Percentiles rank a stretch among this genome's conserved stretches.
Conservation (phyloP, 2,329 filamentous ascomycete genomes). For the Whalleya microplaca region DNA sequence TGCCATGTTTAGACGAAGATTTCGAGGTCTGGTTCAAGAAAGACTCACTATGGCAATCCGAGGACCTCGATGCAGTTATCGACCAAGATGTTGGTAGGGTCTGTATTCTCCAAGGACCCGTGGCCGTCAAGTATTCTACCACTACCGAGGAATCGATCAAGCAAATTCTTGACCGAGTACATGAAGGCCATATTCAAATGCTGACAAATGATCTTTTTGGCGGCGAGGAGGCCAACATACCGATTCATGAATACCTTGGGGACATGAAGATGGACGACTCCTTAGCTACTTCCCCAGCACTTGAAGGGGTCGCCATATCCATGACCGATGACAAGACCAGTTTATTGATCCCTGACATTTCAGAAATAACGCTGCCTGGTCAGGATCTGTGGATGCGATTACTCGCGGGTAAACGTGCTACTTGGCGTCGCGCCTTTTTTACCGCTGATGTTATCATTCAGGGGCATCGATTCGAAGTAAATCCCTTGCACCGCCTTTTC, state of each 20-base stretch:
- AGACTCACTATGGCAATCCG: conserved; percentile 45
- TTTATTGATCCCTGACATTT: conserved; percentile 14
- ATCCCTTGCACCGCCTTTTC: conserved; percentile 21
- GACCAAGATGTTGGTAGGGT: conserved; percentile 38
- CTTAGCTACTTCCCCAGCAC: background rate
- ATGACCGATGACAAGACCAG: conserved; percentile 14
- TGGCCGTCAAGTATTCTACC: conserved; percentile 33
- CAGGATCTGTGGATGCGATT: conserved; percentile 19
- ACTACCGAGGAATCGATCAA: conserved; percentile 31
- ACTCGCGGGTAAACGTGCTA: conserved; percentile 15
- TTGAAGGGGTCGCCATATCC: conserved; percentile 22
- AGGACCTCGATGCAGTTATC: conserved; percentile 41
- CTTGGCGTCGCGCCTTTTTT: conserved; percentile 22
- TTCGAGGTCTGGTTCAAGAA: conserved; percentile 46
- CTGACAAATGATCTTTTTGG: conserved; percentile 11
- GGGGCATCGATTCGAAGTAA: conserved; percentile 19
- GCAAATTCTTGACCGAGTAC: conserved; percentile 34
- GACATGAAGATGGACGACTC: conserved; percentile 7
- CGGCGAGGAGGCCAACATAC: conserved; percentile 58
- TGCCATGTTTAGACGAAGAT: conserved; percentile 39
- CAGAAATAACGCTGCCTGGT: conserved; percentile 14
- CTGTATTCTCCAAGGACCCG: conserved; percentile 43
- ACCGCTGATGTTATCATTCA: conserved; percentile 16
- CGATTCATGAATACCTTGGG: conserved; percentile 71
- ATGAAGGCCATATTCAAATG: conserved; percentile 18